Evolutionary conservation across 2,329 filamentous ascomycete genomes (phyloP), one percentile per base, ranked within the genome.

Genomic region (Diplodia scrobiculata): DNA sequence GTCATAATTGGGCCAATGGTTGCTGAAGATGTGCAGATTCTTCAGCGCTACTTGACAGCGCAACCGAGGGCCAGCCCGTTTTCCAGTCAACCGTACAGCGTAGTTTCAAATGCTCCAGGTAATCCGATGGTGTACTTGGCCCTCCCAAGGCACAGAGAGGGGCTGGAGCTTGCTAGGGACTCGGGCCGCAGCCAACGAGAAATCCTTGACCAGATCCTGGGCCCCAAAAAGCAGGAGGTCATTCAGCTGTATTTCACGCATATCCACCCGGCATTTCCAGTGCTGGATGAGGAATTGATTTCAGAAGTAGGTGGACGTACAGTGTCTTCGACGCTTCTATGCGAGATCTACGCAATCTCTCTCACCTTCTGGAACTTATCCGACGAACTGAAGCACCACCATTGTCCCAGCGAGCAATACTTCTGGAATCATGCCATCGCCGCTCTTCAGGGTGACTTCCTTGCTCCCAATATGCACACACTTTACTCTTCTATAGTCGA

Each of bases 91-190:
- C 80, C 79, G 17, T 85, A 84, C 67, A 82, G 82, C 54, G 81
- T 83, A 7, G 79, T 84, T 36, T 82, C 81, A 1, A 83, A 79
- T 63, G 80, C 76, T 63, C 69, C 72, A 5, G 76, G 79, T 21
- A 73, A 79, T 55, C 75, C 78, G 4, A 74, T 80, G 6, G 73
- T 79, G 1, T 79, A 79, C 59, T 71, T 77, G 9, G 83, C 82
- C 5, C 81, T 85, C 3, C 82, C 83, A 10, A 76, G 82, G 47
- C 80, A 81, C 60, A 78, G 83, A 60, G 80, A 81, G 66, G 83
- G 83, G 5, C 67, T 78, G n/a, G 73, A 71, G 11, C 72, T 72
- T 2, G 72, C 72, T 32, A 72, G 71, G 41, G 72, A 73, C 5
- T 76, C 77, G 13, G 79, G 79, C 3, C 73, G 70, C 54, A 73